A percentile compares a stretch with the other conserved stretches of the same genome.
Conservation (phyloP, 2,329 filamentous ascomycete genomes). For the Pestalotiopsis sp. region DNA sequence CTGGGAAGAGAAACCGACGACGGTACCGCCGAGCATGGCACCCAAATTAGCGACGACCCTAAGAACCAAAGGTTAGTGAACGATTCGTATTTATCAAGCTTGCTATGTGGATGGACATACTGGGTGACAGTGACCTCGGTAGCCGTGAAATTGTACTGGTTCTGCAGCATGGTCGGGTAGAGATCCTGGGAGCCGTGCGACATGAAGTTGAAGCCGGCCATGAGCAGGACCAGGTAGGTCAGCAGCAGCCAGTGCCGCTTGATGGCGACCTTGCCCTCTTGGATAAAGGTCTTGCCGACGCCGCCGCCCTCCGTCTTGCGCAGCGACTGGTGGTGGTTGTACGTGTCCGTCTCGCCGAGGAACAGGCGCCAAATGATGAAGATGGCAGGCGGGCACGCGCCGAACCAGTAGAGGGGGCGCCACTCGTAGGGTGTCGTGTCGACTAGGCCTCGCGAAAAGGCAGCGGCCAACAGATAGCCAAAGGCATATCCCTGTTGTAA, state of each 20-base stretch:
- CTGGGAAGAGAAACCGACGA: slow-evolving; percentile 68
- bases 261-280: slow-evolving; percentile 77
- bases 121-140: slow-evolving; percentile 69
- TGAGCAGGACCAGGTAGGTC: slow-evolving; percentile 79
- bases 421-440: slow-evolving; percentile 78
- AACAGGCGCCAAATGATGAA: slow-evolving; percentile 79
- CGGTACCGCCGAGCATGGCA: slow-evolving; percentile 67
- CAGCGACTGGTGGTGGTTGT: slow-evolving; percentile 65
- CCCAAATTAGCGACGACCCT: slow-evolving; percentile 70
- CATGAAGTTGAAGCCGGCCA: slow-evolving; percentile 94
- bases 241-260: slow-evolving; percentile 80
- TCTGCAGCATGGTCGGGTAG: slow-evolving; percentile 61
- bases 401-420: slow-evolving; percentile 90
- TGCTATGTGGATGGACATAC: not conserved
- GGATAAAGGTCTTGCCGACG: slow-evolving; percentile 68
- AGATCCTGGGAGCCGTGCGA: slow-evolving; percentile 72
- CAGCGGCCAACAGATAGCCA: slow-evolving; percentile 64
- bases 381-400: slow-evolving; percentile 75
- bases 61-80: not conserved
- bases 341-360: slow-evolving; percentile 78
- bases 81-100: too few relatives aligned
- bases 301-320: slow-evolving; percentile 58
- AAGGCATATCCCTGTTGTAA: slow-evolving; percentile 73
- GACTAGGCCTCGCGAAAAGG: slow-evolving; percentile 67
- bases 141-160: slow-evolving; percentile 53